Evolutionary conservation across 163 green algal species (phyloP), one percentile per base, ranked within the genome.

Genomic region (Scenedesmus sp.): DNA sequence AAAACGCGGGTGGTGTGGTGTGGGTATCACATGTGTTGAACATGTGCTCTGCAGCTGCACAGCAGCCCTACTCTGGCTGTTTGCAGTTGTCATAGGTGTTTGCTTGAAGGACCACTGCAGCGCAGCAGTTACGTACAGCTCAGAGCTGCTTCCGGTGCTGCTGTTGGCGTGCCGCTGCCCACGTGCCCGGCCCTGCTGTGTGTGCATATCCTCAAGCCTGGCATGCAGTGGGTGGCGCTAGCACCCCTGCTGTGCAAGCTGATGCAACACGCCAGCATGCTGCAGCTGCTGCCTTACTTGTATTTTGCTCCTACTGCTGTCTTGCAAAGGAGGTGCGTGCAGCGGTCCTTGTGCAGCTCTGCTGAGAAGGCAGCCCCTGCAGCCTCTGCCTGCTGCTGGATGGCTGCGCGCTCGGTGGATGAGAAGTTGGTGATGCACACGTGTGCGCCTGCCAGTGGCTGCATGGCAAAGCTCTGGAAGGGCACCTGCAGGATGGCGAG

Each of bases 291-390:
- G 67, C 7, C 88, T 66, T 54, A 92, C 88, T 62, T 83, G 64
- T 57, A 91, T 82, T 87, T 94, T 54, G 34, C 16, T 59, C 60
- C 87, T 52, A 20, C 77, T 16, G 52, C 55, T 23, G 26, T 59
- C 23, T 76, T 77, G 64, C 64, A 85, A 7, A 93, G 64, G 46
- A 93, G 90, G 84, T 93, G 90, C 46, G 82, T 93, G 90, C 67
- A 87, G 20, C 64, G n/a, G 23, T 81, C 70, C 82, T 91, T 86
- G 82, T 89, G 52, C 34, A 94, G 86, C 59, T 92, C 83, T n/a
- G 89, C 90, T 56, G 66, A 55, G 26, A 86, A 93, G 56, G 6
- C 23, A 26, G 46, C 86, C 1, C 81, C 86, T 57, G 54, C 56
- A 4, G 57, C 76, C 82, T 87, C 56, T 18, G 87, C 76, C 23